Evolutionary conservation across 2,329 filamentous ascomycete genomes (phyloP).

Genomic region (Pyrenochaeta sp.): DNA sequence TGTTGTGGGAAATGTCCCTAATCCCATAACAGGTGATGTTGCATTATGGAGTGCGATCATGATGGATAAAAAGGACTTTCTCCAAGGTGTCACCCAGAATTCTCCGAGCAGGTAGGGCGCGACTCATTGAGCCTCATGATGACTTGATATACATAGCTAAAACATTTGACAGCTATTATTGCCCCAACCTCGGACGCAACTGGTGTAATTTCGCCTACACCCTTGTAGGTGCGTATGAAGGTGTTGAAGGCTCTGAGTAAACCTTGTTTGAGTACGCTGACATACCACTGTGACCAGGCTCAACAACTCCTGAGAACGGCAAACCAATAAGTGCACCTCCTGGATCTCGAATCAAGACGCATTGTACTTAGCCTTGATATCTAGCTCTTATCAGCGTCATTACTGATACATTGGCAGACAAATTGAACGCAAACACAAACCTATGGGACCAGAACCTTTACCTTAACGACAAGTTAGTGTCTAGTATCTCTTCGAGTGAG

Average conservation of each 20-base stretch:
- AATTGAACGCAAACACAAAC: conserved; percentile 25
- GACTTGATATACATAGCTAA: not conserved
- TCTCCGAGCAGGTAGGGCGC: conserved; percentile 19
- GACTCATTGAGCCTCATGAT: not conserved
- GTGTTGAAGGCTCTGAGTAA: not conserved
- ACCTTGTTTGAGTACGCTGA: not conserved
- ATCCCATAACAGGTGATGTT: conserved; percentile 25
- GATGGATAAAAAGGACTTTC: conserved; percentile 32
- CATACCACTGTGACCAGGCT: conserved; percentile 2
- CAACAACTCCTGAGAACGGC: conserved; percentile 12
- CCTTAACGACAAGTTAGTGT: conserved; percentile 30
- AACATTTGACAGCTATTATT: conserved; percentile 11
- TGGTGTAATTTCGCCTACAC: conserved; percentile 36
- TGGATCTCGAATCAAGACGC: conserved; percentile 27
- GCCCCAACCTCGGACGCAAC: conserved; percentile 22
- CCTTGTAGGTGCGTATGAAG: conserved; percentile 11
- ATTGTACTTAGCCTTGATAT: conserved; percentile 15
- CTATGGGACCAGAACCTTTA: conserved; percentile 37
- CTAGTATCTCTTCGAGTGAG: conserved; percentile 29
- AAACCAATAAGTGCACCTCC: conserved; percentile 20
- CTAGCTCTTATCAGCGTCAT: not conserved
- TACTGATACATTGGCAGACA: conserved; percentile 18
- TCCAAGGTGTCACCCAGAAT: conserved; percentile 34
- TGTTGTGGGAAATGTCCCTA: conserved; percentile 26
- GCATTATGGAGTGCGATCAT: conserved; percentile 36